Base-by-base conservation (phyloP, 1,284 basidiomycete genomes). In the Malassezia equina region DNA sequence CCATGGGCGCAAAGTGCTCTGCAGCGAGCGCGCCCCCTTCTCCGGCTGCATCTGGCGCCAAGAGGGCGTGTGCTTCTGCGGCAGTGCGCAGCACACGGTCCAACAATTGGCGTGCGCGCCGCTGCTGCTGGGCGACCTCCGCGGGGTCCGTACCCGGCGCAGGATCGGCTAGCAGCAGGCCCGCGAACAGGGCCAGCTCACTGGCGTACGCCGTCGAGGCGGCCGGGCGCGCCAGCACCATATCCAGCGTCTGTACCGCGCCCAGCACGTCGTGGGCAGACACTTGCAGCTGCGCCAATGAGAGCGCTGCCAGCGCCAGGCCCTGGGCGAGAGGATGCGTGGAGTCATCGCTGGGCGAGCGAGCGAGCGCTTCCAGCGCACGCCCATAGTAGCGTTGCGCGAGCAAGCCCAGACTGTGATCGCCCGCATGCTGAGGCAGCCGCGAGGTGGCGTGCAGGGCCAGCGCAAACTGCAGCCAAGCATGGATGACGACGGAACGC, bases 281-380 rank as follows among this genome's bases (percentile, higher is more conserved):
- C 31, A 69, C 52, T 51, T 73, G 67, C 28, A 70, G 62, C 54
- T 74, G 71, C 17, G 71, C 69, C 0, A 69, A 55, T 41, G 69
- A 65, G n/a, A 74, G 59, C 2, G 63, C 58, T n/a, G 70, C 64
- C 31, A 71, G 61, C 32, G 69, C 67, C 3, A 61, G 59, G 42
- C 44, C 62, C 23, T 61, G 60, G 9, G 61, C 47, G 9, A 71
- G 52, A 39, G 62, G 63, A 34, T 41, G 32, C 29, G 39, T 19
- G 24, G 47, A 44, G 11, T 23, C 27, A 15, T 43, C 33, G 36
- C 36, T 46, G 31, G 41, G 40, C 19, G 56, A 31, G 11, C 65
- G 60, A 0, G 61, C 59, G 15, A 65, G 58, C 19, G 66, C 65
- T 24, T 73, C 71, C 40, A 65, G 47, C 42, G 62, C 69, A 1